These are phyloP conservation scores for Lasiodiplodia gonubiensis DNA, from an alignment of 2,329 filamentous ascomycete species.

Conservation along the genomic window DNA sequence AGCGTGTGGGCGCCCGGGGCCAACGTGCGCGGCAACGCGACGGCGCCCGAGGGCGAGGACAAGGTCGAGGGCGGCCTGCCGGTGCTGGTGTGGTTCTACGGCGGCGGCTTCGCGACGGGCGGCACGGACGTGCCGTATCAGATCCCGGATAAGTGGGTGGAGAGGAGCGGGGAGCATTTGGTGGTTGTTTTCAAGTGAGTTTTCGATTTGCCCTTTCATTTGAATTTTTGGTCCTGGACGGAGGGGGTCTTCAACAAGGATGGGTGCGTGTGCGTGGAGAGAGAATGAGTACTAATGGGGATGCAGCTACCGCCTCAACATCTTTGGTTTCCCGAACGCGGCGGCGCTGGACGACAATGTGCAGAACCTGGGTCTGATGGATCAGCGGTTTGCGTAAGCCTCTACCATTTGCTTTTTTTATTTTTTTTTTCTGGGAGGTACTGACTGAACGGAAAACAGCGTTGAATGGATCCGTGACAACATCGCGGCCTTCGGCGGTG, in stretches of 20 bases:
- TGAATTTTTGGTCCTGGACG: slow-evolving; percentile 34
- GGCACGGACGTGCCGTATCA: slow-evolving; percentile 21
- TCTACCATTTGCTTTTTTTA: slow-evolving; percentile 30
- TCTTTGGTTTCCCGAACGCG: slow-evolving; percentile 43
- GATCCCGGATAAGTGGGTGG: slow-evolving; percentile 25
- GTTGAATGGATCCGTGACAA: slow-evolving; percentile 51
- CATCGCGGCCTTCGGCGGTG: slow-evolving; percentile 52
- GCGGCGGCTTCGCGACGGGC: slow-evolving; percentile 29
- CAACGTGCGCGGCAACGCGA: slow-evolving; percentile 30
- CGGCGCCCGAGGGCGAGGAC: background rate
- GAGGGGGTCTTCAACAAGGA: background rate
- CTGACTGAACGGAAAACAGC: background rate
- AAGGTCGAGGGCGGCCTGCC: slow-evolving; percentile 34
- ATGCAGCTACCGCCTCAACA: slow-evolving; percentile 41
- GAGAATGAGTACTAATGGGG: background rate
- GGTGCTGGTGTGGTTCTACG: slow-evolving; percentile 34
- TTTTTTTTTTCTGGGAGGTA: slow-evolving; percentile 17
- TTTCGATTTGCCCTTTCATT: slow-evolving; percentile 35
- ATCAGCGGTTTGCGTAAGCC: slow-evolving; percentile 43
- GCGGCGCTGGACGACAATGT: slow-evolving; percentile 31
- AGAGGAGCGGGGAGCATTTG: slow-evolving; percentile 41
- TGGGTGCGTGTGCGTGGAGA: background rate
- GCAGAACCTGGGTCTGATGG: slow-evolving; percentile 46
- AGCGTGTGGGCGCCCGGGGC: slow-evolving; percentile 40
- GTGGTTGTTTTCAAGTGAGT: slow-evolving; percentile 35